phyloP scores from a whole-genome alignment of 2,329 filamentous ascomycete genomes.

The Aspergillus flavus region DNA sequence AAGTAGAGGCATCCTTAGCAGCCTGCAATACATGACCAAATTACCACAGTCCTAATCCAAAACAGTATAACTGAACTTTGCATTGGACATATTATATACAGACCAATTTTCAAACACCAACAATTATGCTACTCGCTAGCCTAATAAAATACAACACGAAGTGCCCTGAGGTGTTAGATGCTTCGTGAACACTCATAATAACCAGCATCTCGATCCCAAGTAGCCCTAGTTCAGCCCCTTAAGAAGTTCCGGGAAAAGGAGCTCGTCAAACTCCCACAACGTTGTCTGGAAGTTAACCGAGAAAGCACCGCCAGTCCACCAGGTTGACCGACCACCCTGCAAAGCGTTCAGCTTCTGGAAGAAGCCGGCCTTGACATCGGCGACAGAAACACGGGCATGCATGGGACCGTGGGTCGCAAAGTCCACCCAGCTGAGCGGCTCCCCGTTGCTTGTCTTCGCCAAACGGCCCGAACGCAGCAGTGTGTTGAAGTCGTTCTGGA shows the following conservation, averaged over 20 bases:
- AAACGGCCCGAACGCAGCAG: conserved; percentile 18
- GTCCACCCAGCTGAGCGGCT: conserved; percentile 24
- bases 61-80: too few species aligned
- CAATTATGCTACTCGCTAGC: not conserved
- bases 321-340: conserved; percentile 45
- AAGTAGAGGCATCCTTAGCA: too few species aligned
- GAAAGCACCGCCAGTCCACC: conserved; percentile 33
- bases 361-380: conserved; percentile 38
- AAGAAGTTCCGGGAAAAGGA: conserved; percentile 23
- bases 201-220: not conserved
- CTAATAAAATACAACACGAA: not conserved
- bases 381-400: conserved; percentile 34
- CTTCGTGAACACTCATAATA: not conserved
- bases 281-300: conserved; percentile 36
- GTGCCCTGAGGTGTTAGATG: not conserved
- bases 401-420: conserved; percentile 33
- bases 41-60: too few species aligned
- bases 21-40: too few species aligned
- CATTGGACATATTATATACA: too few species aligned
- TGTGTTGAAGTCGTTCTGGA: conserved; percentile 21
- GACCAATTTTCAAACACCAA: too few species aligned
- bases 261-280: conserved; percentile 27
- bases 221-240: conserved; percentile 12
- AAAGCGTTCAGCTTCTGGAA: conserved; percentile 42
- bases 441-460: conserved; percentile 5